Conservation (phyloP, 352 stramenopile species). For the Phytophthora pini region DNA sequence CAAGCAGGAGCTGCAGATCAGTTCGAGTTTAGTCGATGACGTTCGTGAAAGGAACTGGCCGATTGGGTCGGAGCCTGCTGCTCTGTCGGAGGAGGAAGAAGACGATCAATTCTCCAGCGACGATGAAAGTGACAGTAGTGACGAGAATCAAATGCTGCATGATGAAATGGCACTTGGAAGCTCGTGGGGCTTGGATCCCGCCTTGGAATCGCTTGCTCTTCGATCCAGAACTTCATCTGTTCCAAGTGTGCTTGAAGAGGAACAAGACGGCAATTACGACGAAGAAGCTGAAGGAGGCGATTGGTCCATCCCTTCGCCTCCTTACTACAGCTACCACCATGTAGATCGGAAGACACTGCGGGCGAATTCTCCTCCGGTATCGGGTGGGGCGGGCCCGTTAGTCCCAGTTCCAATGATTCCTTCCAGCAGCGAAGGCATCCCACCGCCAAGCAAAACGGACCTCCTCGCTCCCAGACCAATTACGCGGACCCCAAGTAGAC, state of each 20-base stretch:
- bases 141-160: constrained; percentile 30
- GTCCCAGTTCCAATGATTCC: constrained; percentile 26
- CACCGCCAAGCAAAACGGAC: constrained; percentile 13
- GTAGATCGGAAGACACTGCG: constrained; percentile 18
- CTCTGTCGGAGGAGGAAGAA: constrained; percentile 32
- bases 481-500: constrained; percentile 25
- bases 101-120: constrained; percentile 38
- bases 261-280: constrained; percentile 19
- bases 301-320: constrained; percentile 33
- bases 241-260: constrained; percentile 16
- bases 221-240: constrained; percentile 24
- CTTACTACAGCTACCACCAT: constrained; percentile 7
- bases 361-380: constrained; percentile 24
- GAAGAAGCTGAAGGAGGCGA: constrained; percentile 19
- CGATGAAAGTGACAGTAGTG: constrained; percentile 29
- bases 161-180: constrained; percentile 10
- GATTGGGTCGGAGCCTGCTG: constrained; percentile 14
- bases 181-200: constrained; percentile 11
- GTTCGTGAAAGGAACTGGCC: constrained; percentile 24
- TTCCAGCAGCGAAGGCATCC: constrained; percentile 32
- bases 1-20: constrained; percentile 57
- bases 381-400: constrained; percentile 21
- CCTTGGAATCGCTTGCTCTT: constrained; percentile 14
- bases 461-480: constrained; percentile 7
- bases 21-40: constrained; percentile 18